phyloP scores from a whole-genome alignment of 768 basidiomycete species.

The Solioccasus polychromus region DNA sequence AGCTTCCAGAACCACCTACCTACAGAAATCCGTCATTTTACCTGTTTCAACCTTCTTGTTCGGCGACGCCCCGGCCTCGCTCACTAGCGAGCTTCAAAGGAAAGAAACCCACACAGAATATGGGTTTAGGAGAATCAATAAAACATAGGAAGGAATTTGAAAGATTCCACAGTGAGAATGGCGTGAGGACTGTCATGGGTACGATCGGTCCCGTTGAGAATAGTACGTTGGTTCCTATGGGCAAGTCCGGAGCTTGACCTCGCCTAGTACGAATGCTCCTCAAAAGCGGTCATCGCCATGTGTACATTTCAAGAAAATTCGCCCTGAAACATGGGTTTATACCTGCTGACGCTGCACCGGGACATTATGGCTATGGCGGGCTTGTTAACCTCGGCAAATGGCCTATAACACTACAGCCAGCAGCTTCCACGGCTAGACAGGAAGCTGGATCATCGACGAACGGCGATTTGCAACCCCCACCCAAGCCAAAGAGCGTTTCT shows the following conservation, averaged over 20 bases:
- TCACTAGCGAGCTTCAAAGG: constrained; percentile 40
- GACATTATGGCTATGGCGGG: constrained; percentile 92
- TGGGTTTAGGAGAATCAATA: constrained; percentile 38
- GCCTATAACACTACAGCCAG: constrained; percentile 69
- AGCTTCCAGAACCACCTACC: constrained; percentile 57
- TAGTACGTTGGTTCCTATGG: constrained; percentile 43
- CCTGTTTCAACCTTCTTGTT: constrained; percentile 41
- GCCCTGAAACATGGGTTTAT: constrained; percentile 87
- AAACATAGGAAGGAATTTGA: constrained; percentile 75
- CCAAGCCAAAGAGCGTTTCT: constrained; percentile 40
- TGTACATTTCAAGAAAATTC: constrained; percentile 94
- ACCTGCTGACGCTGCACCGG: constrained; percentile 81
- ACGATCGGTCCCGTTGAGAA: constrained; percentile 87
- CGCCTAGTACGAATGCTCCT: constrained; percentile 84
- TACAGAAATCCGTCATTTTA: constrained; percentile 76
- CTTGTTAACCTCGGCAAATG: constrained; percentile 81
- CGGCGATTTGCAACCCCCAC: constrained; percentile 1
- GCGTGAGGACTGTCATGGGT: constrained; percentile 89
- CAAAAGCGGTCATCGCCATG: constrained; percentile 87
- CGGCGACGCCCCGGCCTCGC: constrained; percentile 29
- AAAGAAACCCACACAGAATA: constrained; percentile 34
- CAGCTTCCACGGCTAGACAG: constrained; percentile 6
- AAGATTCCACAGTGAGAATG: constrained; percentile 86
- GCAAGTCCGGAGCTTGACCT: not conserved
- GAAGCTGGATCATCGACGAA: not conserved